Conservation (phyloP, 2,329 filamentous ascomycete genomes). For the Arthrobotrys pseudoclavata region DNA sequence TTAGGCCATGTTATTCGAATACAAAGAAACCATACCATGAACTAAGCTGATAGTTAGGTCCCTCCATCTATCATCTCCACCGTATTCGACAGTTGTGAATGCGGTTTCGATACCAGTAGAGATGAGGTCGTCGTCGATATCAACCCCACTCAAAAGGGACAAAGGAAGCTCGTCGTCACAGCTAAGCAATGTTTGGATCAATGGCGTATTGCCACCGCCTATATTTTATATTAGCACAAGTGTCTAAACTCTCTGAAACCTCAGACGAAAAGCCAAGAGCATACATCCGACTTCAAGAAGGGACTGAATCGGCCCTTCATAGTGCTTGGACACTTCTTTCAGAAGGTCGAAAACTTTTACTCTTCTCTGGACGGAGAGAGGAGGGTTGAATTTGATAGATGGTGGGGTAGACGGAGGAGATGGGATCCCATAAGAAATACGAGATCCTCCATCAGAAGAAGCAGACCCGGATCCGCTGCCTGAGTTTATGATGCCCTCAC, state of each 20-base stretch:
- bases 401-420: slow-evolving; percentile 44
- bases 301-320: slow-evolving; percentile 58
- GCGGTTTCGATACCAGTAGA: slow-evolving; percentile 54
- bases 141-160: slow-evolving; percentile 61
- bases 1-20: background rate
- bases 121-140: slow-evolving; percentile 61
- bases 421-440: slow-evolving; percentile 27
- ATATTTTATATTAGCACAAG: background rate
- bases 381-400: slow-evolving; percentile 61
- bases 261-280: background rate
- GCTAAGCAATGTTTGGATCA: slow-evolving; percentile 62
- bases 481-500: background rate
- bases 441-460: background rate
- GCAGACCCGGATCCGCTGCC: background rate
- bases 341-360: slow-evolving; percentile 59
- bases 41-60: slow-evolving; percentile 61
- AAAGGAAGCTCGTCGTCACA: slow-evolving; percentile 62
- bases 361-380: slow-evolving; percentile 62
- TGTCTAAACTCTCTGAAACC: background rate
- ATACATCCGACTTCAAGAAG: slow-evolving; percentile 63
- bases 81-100: slow-evolving; percentile 55
- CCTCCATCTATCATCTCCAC: slow-evolving; percentile 61
- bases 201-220: slow-evolving; percentile 60
- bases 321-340: slow-evolving; percentile 34
- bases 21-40: slow-evolving; percentile 55